phyloP scores from a whole-genome alignment of 306 rosid genomes.

The Casuarina glauca region DNA sequence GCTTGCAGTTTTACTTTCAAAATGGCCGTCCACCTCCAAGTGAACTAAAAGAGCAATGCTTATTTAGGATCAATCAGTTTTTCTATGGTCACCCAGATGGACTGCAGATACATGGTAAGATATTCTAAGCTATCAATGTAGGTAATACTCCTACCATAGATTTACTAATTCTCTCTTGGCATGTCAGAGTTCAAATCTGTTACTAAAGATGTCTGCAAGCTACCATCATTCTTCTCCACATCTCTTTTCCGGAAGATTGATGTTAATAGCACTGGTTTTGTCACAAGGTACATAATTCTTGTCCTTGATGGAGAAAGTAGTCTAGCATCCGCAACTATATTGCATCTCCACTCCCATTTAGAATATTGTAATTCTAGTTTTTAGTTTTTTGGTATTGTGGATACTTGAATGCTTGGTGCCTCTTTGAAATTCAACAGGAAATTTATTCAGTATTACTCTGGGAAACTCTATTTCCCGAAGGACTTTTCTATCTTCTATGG shows the following conservation, averaged over 20 bases:
- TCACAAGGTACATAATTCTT: constrained; percentile 67
- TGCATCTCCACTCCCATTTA: neutral
- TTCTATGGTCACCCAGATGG: constrained; percentile 78
- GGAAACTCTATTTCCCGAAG: neutral
- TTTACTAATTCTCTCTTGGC: constrained; percentile 36
- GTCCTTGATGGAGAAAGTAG: constrained; percentile 13
- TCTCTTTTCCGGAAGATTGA: constrained; percentile 87
- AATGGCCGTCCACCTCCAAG: constrained; percentile 83
- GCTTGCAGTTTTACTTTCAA: constrained; percentile 90
- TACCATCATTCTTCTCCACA: constrained; percentile 86
- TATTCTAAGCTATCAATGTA: constrained; percentile 25
- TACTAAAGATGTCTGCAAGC: constrained; percentile 94
- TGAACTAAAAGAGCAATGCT: constrained; percentile 79
- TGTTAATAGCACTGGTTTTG: constrained; percentile 62
- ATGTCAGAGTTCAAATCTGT: constrained; percentile 77
- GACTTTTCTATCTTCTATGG: neutral
- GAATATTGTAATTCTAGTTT: neutral
- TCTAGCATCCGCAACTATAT: neutral
- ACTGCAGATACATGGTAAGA: constrained; percentile 85
- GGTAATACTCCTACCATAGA: constrained; percentile 31
- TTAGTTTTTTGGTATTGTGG: neutral
- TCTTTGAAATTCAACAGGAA: neutral
- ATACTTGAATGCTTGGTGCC: neutral
- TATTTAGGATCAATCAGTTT: constrained; percentile 59
- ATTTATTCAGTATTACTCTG: neutral